phyloP scores from a whole-genome alignment of 108 stramenopile genomes.

The Cyclostephanos tholiformis region DNA sequence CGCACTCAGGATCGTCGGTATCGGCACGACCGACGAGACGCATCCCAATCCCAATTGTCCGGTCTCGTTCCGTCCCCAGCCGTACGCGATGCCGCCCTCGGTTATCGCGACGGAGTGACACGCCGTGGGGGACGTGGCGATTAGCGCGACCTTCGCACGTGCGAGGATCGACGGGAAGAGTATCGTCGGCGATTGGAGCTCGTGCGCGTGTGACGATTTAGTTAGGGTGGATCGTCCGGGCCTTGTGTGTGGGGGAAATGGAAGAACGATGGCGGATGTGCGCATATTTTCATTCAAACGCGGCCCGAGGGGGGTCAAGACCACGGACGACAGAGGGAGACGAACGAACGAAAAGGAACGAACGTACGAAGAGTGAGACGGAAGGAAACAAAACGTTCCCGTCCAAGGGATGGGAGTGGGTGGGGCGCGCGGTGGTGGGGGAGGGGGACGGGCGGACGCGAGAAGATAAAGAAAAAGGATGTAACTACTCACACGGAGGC shows the following conservation, averaged over 20 bases:
- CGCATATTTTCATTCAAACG: too few species aligned
- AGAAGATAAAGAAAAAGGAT: background rate
- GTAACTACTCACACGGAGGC: constrained; percentile 38
- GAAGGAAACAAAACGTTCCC: too few species aligned
- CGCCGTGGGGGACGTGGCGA: constrained; percentile 64
- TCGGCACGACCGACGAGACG: constrained; percentile 37
- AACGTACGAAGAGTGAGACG: background rate
- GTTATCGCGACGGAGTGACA: constrained; percentile 78
- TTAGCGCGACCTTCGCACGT: constrained; percentile 46
- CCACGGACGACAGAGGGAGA: too few species aligned
- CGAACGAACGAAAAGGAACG: background rate
- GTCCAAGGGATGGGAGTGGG: too few species aligned
- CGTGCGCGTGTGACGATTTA: constrained; percentile 38
- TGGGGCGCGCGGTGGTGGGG: too few species aligned
- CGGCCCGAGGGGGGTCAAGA: too few species aligned
- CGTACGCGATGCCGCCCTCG: constrained; percentile 63
- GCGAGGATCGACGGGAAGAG: constrained; percentile 44
- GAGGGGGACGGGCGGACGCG: background rate
- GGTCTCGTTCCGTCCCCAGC: constrained; percentile 85
- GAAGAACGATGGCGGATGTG: too few species aligned
- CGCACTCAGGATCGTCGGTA: constrained; percentile 39
- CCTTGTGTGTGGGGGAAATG: constrained; percentile 4
- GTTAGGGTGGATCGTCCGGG: constrained; percentile 28
- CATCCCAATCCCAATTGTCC: constrained; percentile 50
- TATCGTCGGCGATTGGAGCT: constrained; percentile 61